Evolutionary conservation across 768 basidiomycete species (phyloP), one percentile per base, ranked within the genome.

Genomic region (Macrocybe gigantea): DNA sequence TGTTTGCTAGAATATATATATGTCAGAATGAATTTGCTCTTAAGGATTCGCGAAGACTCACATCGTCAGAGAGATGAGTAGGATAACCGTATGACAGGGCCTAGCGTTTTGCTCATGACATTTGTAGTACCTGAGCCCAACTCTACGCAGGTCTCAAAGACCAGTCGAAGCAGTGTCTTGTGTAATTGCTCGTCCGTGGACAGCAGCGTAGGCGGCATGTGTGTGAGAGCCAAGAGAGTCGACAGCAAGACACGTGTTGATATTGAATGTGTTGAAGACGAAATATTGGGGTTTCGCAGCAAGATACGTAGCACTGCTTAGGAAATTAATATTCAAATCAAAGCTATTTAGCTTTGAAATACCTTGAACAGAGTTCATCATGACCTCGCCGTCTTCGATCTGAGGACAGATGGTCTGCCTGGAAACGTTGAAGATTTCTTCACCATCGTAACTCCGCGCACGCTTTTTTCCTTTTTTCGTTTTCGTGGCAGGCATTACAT

Each of bases 381-480:
- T 34, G 15, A 71, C 65, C 29, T 79, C 64, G 14, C 75, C 78
- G 11, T 86, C 83, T 30, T 72, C 71, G 2, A 48, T 44, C 0
- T 73, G 75, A 1, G 72, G 63, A 56, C 77, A 85, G 13, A 81
- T 54, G 6, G 76, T 67, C 39, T 72, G 61, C 39, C 69, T 68
- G 2, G 72, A 60, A 6, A 65, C 56, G 45, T 74, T 79, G 63
- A 93, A 81, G 5, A 85, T 66, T 56, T 85, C 87, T 46, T 88
- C 88, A 7, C 80, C 86, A 62, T 91, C 86, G 53, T 82, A 90
- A 9, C 74, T 82, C 14, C 81, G 76, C 13, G 75, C 72, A 40
- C 83, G 72, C 60, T 88, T 92, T 61, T 81, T 90, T 47, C 78
- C 76, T 55, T 79, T 82, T 59, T 71, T 80, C 10, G 57, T 68